Evolutionary conservation across 139 green algal genomes (phyloP), one percentile per base, ranked within the genome.

Genomic region (Gonium pectorale): DNA sequence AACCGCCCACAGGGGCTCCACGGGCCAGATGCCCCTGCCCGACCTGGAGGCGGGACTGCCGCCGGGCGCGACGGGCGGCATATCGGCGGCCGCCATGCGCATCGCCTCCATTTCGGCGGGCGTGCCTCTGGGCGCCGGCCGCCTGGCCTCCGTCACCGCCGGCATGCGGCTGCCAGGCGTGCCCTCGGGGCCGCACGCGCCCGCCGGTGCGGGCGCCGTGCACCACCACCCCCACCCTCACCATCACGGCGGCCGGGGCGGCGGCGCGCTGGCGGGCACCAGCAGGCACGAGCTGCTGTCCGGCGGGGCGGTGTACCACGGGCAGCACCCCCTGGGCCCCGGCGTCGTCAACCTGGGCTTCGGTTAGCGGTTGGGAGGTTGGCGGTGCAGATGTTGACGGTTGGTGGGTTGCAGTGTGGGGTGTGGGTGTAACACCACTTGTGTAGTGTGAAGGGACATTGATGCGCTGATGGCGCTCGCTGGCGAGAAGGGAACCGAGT

Each of bases 301-400:
- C 1, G 64, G 64, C 0, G 62, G 60, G 24, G 41, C n/a, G 17
- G 77, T 73, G 59, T 83, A 83, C 63, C 77, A 83, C 27, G 77
- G 77, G 2, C 77, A 83, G 63, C 77, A 74, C 33, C 60, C 62
- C 31, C 21, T 54, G 2, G 75, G 75, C 5, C 75, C 75, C 15
- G 62, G 62, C 3, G 43, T 83, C 3, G 62, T 83, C 11, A 83
- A 83, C 41, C n/a, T 83, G 77, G 77, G 77, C 21, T 83, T 83
- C 21, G 77, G 77, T 6, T 83, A n/a, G n/a, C n/a, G n/a, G n/a
- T n/a, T n/a, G n/a, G n/a, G n/a, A n/a, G n/a, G n/a, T n/a, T n/a
- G n/a, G n/a, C n/a, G n/a, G n/a, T n/a, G n/a, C n/a, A n/a, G n/a
- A n/a, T n/a, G n/a, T n/a, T n/a, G n/a, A n/a, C n/a, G n/a, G n/a